A percentile compares a stretch with the other conserved stretches of the same genome.
These are phyloP conservation scores for Cymbopogon flexuosus DNA, from an alignment of 202 grass and related monocot genomes.

Conservation along the genomic window DNA sequence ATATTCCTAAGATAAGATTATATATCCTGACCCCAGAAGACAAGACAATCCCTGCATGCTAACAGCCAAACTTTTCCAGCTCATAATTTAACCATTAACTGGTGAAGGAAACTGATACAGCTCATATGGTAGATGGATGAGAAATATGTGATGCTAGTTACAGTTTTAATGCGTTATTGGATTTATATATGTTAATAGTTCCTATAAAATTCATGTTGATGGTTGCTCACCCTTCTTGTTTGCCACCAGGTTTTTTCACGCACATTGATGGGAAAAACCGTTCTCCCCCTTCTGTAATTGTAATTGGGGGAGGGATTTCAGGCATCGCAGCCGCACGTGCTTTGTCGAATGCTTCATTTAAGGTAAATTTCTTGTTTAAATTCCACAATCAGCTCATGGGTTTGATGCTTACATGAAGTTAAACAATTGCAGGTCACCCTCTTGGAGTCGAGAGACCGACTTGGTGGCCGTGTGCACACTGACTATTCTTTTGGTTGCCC, in stretches of 20 bases:
- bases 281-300: constrained; percentile 79
- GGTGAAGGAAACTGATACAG: not conserved
- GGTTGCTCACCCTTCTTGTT: not conserved
- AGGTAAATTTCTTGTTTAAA: constrained; percentile 42
- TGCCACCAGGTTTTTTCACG: constrained; percentile 52
- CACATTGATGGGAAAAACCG: constrained; percentile 67
- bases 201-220: not conserved
- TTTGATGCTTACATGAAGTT: constrained; percentile 23
- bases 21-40: not conserved
- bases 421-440: constrained; percentile 59
- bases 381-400: not conserved
- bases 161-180: not conserved
- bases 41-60: not conserved
- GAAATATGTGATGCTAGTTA: not conserved
- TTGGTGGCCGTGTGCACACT: constrained; percentile 88
- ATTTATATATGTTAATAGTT: not conserved
- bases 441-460: constrained; percentile 75
- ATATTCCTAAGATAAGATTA: constrained; percentile 1
- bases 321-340: constrained; percentile 80
- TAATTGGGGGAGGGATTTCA: constrained; percentile 95
- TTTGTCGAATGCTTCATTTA: constrained; percentile 81
- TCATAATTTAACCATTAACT: not conserved
- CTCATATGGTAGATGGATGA: not conserved
- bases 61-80: not conserved
- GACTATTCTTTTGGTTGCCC: constrained; percentile 98